These are phyloP conservation scores for Malus hybrid DNA, from an alignment of 331 rosid species.

Conservation along the genomic window DNA sequence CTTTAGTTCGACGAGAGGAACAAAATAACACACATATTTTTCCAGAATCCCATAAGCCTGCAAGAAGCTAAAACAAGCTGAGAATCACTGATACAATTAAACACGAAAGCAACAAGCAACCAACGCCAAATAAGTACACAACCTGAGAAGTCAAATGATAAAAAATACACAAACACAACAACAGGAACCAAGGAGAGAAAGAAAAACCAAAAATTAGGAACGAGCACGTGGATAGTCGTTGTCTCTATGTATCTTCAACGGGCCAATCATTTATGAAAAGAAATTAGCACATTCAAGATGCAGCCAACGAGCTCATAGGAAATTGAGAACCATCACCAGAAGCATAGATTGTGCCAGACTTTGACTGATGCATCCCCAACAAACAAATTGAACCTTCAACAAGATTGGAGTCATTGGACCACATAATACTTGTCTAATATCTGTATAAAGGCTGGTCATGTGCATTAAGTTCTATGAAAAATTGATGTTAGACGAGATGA, in stretches of 20 bases:
- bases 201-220: too few species aligned
- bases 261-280: neutral
- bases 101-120: neutral
- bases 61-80: conserved; percentile 17
- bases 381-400: neutral
- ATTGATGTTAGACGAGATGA: neutral
- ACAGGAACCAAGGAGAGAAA: neutral
- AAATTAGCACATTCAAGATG: neutral
- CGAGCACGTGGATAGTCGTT: too few species aligned
- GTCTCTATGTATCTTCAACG: neutral
- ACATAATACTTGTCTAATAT: neutral
- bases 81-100: conserved; percentile 14
- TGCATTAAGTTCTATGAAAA: too few species aligned
- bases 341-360: neutral
- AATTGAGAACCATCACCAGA: neutral
- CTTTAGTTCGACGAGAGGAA: conserved; percentile 17
- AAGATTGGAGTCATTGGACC: neutral
- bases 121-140: neutral
- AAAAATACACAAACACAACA: neutral
- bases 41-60: conserved; percentile 41
- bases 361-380: neutral
- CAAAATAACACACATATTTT: conserved; percentile 20
- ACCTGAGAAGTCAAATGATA: neutral
- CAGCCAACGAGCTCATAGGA: neutral
- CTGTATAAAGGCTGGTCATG: neutral